phyloP scores from a whole-genome alignment of 495 filamentous ascomycete species.

The Monascus purpureus region DNA sequence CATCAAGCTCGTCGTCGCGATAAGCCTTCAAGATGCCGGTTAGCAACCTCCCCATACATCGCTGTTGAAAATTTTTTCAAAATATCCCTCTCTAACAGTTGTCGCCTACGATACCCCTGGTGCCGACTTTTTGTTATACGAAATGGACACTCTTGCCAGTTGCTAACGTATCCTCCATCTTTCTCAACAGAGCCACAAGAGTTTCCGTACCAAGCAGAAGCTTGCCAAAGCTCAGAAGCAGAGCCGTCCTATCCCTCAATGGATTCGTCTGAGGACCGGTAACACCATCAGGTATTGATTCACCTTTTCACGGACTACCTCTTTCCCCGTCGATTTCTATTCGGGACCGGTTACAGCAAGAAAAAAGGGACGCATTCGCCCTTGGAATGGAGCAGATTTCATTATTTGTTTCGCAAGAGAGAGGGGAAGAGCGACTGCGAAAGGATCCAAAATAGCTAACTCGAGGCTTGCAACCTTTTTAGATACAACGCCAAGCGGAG shows the following conservation, averaged over 20 bases:
- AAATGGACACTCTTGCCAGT: too few species aligned
- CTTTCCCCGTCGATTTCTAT: not conserved
- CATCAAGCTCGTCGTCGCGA: constrained; percentile 34
- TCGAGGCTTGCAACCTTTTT: too few species aligned
- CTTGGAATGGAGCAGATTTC: not conserved
- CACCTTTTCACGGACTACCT: constrained; percentile 3
- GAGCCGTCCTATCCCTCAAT: constrained; percentile 98
- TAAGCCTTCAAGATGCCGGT: constrained; percentile 73
- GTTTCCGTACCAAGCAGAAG: constrained; percentile 99
- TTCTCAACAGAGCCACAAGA: constrained; percentile 87
- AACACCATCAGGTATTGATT: constrained; percentile 86
- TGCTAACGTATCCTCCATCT: too few species aligned
- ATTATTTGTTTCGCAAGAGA: not conserved
- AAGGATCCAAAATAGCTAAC: too few species aligned
- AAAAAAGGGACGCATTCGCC: not conserved
- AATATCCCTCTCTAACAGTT: constrained; percentile 1
- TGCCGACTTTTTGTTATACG: too few species aligned
- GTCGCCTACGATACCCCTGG: too few species aligned
- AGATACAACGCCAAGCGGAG: constrained; percentile 99
- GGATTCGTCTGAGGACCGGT: constrained; percentile 93
- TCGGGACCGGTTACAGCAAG: too few species aligned
- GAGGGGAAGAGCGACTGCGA: too few species aligned
- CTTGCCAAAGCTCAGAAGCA: constrained; percentile 99
- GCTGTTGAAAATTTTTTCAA: constrained; percentile 1
- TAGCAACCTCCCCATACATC: constrained; percentile 27